These are phyloP conservation scores for Eremothecium coryli DNA, from an alignment of 1,139 yeast species.

Conservation along the genomic window DNA sequence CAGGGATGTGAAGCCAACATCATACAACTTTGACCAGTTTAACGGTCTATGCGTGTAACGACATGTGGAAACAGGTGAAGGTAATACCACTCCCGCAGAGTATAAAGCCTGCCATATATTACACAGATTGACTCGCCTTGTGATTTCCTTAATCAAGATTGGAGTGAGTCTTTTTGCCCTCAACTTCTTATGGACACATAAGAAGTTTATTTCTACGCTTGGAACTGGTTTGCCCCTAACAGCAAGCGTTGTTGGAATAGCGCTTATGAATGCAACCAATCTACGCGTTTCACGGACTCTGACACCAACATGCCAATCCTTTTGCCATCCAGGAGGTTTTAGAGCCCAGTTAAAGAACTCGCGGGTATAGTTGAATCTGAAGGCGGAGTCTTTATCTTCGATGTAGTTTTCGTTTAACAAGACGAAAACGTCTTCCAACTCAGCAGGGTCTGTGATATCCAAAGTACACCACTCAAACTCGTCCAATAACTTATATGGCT, in stretches of 20 bases:
- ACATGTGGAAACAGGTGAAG: constrained; percentile 85
- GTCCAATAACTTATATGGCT: constrained; percentile 59
- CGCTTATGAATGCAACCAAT: constrained; percentile 86
- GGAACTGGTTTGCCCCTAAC: constrained; percentile 50
- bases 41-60: constrained; percentile 91
- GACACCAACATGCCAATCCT: constrained; percentile 91
- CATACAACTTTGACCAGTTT: constrained; percentile 82
- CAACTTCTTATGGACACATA: constrained; percentile 88
- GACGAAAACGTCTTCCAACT: constrained; percentile 52
- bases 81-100: constrained; percentile 86
- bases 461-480: constrained; percentile 87
- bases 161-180: constrained; percentile 94
- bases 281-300: constrained; percentile 68
- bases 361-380: constrained; percentile 81
- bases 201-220: constrained; percentile 84
- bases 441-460: constrained; percentile 43
- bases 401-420: constrained; percentile 83
- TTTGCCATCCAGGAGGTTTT: constrained; percentile 86
- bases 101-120: constrained; percentile 94
- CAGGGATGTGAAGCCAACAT: constrained; percentile 77
- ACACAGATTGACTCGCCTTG: constrained; percentile 77
- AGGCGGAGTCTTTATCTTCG: constrained; percentile 86
- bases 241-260: constrained; percentile 66
- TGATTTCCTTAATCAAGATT: constrained; percentile 83
- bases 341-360: constrained; percentile 88